Evolutionary conservation across 2,329 filamentous ascomycete genomes (phyloP), one percentile per base, ranked within the genome.

Genomic region (Penicillium sp.): DNA sequence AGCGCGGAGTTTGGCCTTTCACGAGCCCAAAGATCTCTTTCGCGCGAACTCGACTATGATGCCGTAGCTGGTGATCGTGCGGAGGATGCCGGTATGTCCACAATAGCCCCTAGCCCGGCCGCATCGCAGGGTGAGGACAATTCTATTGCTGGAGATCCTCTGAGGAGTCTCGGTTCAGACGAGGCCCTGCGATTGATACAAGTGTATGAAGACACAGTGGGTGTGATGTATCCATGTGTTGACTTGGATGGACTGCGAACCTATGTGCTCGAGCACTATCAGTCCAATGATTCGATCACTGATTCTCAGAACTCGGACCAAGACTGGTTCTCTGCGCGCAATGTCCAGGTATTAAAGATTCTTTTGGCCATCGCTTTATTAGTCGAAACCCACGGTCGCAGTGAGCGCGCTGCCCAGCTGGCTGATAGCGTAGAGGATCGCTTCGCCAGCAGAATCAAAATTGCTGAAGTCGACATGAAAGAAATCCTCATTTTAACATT

Each of bases 191-290:
- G 88, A 0, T 72, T 95, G 12, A 86, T 88, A 53, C 77, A 81
- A 12, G 75, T 95, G 0, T 91, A 92, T 65, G 87, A 95, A 54
- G 89, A 95, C 57, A 89, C 95, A 62, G 84, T 93, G 60, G 88
- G 88, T 29, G 79, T 91, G 58, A 93, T 95, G 88, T 95, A 95
- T 64, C 90, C 90, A 0, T 83, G 95, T 13, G 69, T 95, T 33
- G 80, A 88, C 57, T 83, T 93, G 28, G 80, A 87, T 25, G 76
- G 77, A 46, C 75, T 93, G 41, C 82, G 88, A 33, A 74, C 75
- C 13, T 68, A 66, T 42, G 63, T 62, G 13, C 53, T 55, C 13
- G 61, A 63, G 18, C 64, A 55, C 31, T 64, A 58, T 51, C 53
- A 56, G 27, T 36, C 41, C 11, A 40, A 52, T 30, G 29, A 49